These are phyloP conservation scores for Sabuloglossum arenarium DNA, from an alignment of 495 filamentous ascomycete species.

Conservation along the genomic window DNA sequence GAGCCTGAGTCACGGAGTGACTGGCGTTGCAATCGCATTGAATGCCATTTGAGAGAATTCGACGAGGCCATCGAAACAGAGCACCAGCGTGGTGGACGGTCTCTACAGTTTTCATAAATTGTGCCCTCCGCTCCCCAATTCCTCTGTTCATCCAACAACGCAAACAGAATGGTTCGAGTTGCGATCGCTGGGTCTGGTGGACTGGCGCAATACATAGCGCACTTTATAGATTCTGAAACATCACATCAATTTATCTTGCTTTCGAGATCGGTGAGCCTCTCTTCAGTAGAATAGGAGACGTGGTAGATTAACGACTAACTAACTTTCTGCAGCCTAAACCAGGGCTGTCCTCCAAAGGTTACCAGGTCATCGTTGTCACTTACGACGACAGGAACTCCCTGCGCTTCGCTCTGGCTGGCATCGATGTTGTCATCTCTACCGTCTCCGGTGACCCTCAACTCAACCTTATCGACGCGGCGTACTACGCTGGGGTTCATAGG, in stretches of 20 bases:
- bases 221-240: slow-evolving; percentile 31
- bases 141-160: not conserved
- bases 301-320: not conserved
- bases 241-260: slow-evolving; percentile 47
- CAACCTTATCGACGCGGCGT: slow-evolving; percentile 51
- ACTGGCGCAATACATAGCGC: slow-evolving; percentile 40
- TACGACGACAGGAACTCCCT: slow-evolving; percentile 35
- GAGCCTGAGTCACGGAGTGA: not conserved
- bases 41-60: not conserved
- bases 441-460: slow-evolving; percentile 42
- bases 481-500: slow-evolving; percentile 36
- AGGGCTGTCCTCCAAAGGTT: slow-evolving; percentile 22
- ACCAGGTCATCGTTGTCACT: slow-evolving; percentile 41
- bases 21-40: not conserved
- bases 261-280: slow-evolving; percentile 31
- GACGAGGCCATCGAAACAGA: not conserved
- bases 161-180: slow-evolving; percentile 37
- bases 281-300: not conserved
- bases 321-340: slow-evolving; percentile 10
- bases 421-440: slow-evolving; percentile 60
- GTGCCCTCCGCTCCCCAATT: not conserved
- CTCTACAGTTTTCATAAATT: not conserved
- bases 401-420: slow-evolving; percentile 37
- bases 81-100: not conserved
- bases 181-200: slow-evolving; percentile 54